A percentile compares a stretch with the other conserved stretches of the same genome.
These are phyloP conservation scores for Daldinia vernicosa DNA, from an alignment of 495 filamentous ascomycete species.

Conservation along the genomic window DNA sequence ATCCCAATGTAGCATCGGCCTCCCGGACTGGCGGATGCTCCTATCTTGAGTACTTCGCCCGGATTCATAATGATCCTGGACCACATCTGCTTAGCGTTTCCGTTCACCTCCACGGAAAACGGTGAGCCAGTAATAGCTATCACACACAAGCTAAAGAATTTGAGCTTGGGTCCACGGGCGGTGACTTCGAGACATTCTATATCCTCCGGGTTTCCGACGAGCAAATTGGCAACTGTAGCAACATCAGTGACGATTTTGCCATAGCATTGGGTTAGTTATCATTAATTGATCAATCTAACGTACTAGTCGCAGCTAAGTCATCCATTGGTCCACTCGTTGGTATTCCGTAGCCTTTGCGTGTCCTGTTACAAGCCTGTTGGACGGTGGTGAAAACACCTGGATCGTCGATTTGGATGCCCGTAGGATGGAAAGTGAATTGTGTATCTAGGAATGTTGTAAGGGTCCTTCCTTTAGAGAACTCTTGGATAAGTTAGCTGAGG, in stretches of 20 bases:
- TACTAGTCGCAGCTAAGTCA: constrained; percentile 51
- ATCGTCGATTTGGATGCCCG: constrained; percentile 66
- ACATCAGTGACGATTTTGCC: background rate
- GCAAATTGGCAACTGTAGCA: constrained; percentile 63
- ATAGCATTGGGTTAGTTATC: background rate
- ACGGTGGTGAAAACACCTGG: constrained; percentile 66
- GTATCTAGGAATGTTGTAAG: constrained; percentile 35
- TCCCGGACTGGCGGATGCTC: constrained; percentile 56
- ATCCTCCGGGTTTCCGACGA: constrained; percentile 64
- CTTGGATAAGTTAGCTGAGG: constrained; percentile 8
- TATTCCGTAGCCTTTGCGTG: constrained; percentile 61
- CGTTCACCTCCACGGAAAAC: constrained; percentile 59
- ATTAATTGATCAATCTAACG: background rate
- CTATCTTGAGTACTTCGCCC: constrained; percentile 65
- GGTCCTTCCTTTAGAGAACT: constrained; percentile 21
- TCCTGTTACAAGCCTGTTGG: constrained; percentile 67
- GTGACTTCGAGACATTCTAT: constrained; percentile 68
- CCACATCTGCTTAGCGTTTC: constrained; percentile 56
- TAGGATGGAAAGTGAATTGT: constrained; percentile 58
- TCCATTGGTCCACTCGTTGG: constrained; percentile 66
- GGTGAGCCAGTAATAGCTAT: constrained; percentile 64
- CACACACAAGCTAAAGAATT: constrained; percentile 59
- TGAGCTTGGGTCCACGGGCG: constrained; percentile 65
- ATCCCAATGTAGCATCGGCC: constrained; percentile 68
- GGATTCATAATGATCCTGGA: constrained; percentile 57